These are phyloP conservation scores for Thermothelomyces thermophilus DNA, from an alignment of 2,329 filamentous ascomycete genomes.

Conservation along the genomic window DNA sequence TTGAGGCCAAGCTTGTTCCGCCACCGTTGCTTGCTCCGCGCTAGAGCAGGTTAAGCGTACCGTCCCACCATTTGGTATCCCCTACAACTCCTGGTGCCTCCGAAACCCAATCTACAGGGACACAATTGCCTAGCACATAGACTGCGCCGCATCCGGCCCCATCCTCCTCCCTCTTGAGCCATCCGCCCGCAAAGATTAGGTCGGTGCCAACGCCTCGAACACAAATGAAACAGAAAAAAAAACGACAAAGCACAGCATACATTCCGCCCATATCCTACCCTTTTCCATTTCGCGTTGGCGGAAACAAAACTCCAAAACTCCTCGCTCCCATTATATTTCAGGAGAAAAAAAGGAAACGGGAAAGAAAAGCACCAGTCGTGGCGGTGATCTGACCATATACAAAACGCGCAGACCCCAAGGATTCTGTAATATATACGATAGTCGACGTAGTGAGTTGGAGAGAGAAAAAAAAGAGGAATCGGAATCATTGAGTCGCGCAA, in stretches of 20 bases:
- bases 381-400: neutral
- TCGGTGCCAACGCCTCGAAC: neutral
- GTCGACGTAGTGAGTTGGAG: neutral
- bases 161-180: no score
- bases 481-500: neutral
- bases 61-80: neutral
- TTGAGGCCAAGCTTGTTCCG: neutral
- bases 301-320: conserved; percentile 7
- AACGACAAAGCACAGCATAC: neutral
- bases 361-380: neutral
- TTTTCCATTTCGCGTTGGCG: neutral
- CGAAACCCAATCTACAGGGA: neutral
- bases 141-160: neutral
- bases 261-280: neutral
- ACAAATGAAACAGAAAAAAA: neutral
- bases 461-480: neutral
- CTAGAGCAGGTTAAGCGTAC: neutral
- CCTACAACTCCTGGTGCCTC: neutral
- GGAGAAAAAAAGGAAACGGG: neutral
- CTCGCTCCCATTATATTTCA: conserved; percentile 10
- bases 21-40: neutral
- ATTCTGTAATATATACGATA: neutral
- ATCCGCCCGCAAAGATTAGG: neutral
- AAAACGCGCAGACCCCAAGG: neutral
- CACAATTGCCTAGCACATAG: neutral